Conservation (phyloP, 2,329 filamentous ascomycete genomes). For the Alternaria sp. region DNA sequence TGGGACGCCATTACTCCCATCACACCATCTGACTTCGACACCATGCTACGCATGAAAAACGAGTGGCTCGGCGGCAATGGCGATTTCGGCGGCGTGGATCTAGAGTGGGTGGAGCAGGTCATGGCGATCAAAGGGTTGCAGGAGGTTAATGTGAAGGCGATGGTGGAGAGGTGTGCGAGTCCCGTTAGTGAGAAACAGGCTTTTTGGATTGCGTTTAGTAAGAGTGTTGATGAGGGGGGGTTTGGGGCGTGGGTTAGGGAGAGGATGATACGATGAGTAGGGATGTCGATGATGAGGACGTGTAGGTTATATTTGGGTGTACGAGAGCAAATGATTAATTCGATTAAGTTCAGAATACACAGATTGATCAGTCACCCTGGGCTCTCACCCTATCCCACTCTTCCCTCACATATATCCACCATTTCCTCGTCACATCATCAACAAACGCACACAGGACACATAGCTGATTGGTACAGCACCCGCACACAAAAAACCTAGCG, state of each 20-base stretch:
- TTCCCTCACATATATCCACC: not conserved
- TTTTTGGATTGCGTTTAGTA: constrained; percentile 66
- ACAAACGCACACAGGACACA: not conserved
- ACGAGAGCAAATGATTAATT: too few species aligned
- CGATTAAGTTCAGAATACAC: not conserved
- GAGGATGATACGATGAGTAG: constrained; percentile 37
- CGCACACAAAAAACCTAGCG: not conserved
- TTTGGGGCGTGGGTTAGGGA: constrained; percentile 61
- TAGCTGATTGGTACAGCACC: not conserved
- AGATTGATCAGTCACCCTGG: not conserved
- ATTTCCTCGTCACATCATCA: not conserved
- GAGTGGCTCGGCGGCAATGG: constrained; percentile 29
- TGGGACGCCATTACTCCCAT: constrained; percentile 57
- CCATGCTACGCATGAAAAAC: constrained; percentile 34
- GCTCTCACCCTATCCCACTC: not conserved
- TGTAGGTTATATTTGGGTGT: too few species aligned
- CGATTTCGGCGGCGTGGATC: constrained; percentile 34
- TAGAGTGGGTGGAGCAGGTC: constrained; percentile 66
- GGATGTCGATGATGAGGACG: not conserved
- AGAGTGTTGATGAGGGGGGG: constrained; percentile 61
- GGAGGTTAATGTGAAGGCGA: constrained; percentile 59
- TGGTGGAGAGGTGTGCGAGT: constrained; percentile 62
- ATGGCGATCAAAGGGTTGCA: constrained; percentile 58
- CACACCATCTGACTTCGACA: constrained; percentile 25
- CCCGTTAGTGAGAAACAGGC: constrained; percentile 62